phyloP scores from a whole-genome alignment of 305 asterid species.

The Fraxinus dipetala region DNA sequence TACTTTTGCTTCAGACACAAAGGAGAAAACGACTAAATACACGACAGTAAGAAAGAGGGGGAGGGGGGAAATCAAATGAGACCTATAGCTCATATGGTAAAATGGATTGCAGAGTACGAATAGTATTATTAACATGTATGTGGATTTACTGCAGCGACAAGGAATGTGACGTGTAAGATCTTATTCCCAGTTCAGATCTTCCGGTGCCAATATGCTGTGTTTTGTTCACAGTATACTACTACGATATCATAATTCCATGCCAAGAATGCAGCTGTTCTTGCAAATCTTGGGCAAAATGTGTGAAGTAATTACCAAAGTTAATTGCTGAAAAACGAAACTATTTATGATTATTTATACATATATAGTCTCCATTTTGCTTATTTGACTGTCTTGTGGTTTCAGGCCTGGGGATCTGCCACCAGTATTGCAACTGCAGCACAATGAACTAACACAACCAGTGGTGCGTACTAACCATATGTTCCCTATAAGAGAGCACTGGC shows the following conservation, averaged over 20 bases:
- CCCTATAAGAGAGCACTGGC: constrained; percentile 81
- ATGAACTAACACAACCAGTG: constrained; percentile 40
- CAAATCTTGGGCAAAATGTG: constrained; percentile 36
- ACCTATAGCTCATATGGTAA: not conserved
- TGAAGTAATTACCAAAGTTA: constrained; percentile 30
- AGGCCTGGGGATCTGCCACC: constrained; percentile 51
- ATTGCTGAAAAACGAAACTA: not conserved
- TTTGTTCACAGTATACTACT: constrained; percentile 71
- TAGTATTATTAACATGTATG: not conserved
- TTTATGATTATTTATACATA: not conserved
- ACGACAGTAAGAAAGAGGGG: not conserved
- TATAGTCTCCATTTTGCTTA: not conserved
- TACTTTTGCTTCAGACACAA: not conserved
- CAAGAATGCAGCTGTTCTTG: constrained; percentile 77
- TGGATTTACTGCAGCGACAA: not conserved
- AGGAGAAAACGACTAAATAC: not conserved
- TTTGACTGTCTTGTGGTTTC: constrained; percentile 8
- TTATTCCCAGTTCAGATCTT: constrained; percentile 61
- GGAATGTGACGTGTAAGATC: constrained; percentile 1
- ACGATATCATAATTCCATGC: constrained; percentile 48
- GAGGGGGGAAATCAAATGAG: not conserved
- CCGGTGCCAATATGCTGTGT: constrained; percentile 69
- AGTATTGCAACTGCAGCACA: constrained; percentile 32
- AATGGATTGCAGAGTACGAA: not conserved
- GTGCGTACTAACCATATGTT: constrained; percentile 69